These are phyloP conservation scores for Cladochytrium replicatum DNA, from an alignment of 192 early-diverging fungal genomes.

Conservation along the genomic window DNA sequence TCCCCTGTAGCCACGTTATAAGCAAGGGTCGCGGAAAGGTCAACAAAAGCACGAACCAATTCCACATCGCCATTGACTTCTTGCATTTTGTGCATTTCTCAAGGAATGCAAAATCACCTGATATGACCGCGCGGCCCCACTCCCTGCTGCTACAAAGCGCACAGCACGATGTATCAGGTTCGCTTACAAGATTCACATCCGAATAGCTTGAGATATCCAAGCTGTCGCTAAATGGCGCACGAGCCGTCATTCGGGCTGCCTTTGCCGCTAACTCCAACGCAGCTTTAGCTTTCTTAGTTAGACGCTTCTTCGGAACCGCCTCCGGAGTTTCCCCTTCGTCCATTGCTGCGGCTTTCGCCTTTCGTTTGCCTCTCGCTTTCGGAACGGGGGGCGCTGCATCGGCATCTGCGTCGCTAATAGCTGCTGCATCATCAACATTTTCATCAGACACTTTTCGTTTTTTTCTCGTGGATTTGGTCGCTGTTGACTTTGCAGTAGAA, in stretches of 20 bases:
- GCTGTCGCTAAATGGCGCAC: conserved; percentile 1
- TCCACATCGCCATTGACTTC: conserved; percentile 1
- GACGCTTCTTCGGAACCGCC: conserved; percentile 3
- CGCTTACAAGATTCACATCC: not conserved
- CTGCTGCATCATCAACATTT: conserved; percentile 6
- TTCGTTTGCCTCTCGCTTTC: too few relatives aligned
- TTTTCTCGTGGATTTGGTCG: not conserved
- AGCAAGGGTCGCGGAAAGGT: too few relatives aligned
- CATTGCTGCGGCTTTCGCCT: conserved; percentile 5
- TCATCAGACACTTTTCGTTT: conserved; percentile 7
- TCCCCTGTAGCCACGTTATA: conserved; percentile 5
- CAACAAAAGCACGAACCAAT: too few relatives aligned
- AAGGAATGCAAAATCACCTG: too few relatives aligned
- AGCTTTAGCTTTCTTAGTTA: not conserved
- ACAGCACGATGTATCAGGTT: conserved; percentile 32
- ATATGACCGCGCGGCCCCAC: conserved; percentile 24
- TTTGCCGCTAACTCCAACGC: conserved; percentile 6
- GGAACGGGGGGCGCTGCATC: too few relatives aligned
- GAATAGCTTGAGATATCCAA: conserved; percentile 1
- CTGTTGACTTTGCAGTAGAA: too few relatives aligned
- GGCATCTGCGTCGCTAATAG: conserved; percentile 5
- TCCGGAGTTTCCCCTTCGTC: not conserved
- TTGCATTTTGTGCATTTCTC: conserved; percentile 4
- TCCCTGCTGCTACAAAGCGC: conserved; percentile 27
- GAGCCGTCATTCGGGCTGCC: not conserved